Conservation (phyloP, 208 protist genomes). For the Borovskyia barvae region DNA sequence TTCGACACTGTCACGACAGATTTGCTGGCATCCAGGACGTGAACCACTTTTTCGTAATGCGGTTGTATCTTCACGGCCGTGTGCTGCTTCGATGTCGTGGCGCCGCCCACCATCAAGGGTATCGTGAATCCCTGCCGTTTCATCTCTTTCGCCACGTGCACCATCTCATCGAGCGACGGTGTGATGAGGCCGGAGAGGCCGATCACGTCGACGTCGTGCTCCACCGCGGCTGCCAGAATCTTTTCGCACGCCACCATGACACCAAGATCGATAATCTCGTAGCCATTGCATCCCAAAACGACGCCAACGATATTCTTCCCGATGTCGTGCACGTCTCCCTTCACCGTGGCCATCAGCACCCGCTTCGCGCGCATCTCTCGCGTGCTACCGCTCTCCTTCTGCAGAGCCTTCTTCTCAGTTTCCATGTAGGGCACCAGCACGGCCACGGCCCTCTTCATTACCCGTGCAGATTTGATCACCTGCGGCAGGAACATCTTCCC, state of each 20-base stretch:
- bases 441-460: constrained; percentile 97
- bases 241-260: constrained; percentile 94
- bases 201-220: constrained; percentile 91
- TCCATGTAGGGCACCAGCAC: constrained; percentile 97
- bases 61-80: constrained; percentile 96
- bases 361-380: constrained; percentile 29
- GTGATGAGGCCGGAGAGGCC: constrained; percentile 97
- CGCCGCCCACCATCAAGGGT: constrained; percentile 95
- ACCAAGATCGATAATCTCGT: constrained; percentile 93
- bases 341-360: constrained; percentile 95
- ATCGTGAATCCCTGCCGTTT: constrained; percentile 78
- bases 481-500: constrained; percentile 98
- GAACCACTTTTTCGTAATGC: constrained; percentile 85
- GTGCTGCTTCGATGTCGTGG: constrained; percentile 96
- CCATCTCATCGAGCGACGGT: constrained; percentile 97
- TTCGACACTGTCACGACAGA: constrained; percentile 84
- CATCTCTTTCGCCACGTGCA: constrained; percentile 93
- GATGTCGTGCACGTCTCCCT: constrained; percentile 98
- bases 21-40: constrained; percentile 95
- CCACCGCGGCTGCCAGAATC: constrained; percentile 83
- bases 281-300: constrained; percentile 97
- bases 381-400: constrained; percentile 15
- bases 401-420: constrained; percentile 67
- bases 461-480: constrained; percentile 94
- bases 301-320: constrained; percentile 98